Evolutionary conservation across 2,329 filamentous ascomycete species (phyloP).

Genomic region (Ustilaginoidea virens): DNA sequence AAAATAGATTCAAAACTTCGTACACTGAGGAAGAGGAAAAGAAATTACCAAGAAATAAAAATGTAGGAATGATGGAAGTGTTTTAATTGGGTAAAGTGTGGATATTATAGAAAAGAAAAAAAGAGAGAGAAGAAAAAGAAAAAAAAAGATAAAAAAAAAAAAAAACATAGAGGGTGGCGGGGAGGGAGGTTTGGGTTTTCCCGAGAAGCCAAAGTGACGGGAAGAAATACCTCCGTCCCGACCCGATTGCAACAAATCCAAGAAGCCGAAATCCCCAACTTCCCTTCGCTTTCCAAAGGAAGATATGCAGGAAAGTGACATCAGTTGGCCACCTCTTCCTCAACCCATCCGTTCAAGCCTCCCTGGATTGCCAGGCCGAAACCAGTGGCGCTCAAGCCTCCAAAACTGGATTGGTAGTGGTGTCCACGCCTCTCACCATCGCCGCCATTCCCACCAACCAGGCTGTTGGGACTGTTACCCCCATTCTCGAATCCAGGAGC

Average conservation of each 20-base stretch:
- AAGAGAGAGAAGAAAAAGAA: conserved; percentile 6
- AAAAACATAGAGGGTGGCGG: conserved; percentile 11
- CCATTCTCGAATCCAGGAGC: conserved; percentile 49
- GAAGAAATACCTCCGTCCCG: too few relatives aligned
- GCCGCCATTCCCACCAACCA: conserved; percentile 26
- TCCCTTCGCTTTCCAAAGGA: too few relatives aligned
- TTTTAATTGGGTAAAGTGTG: neutral
- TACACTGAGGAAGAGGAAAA: conserved; percentile 14
- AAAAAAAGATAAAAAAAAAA: conserved; percentile 9
- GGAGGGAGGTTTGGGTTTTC: conserved; percentile 8
- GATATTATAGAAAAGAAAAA: conserved; percentile 2
- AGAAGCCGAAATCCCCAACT: too few relatives aligned
- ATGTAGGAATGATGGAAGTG: too few relatives aligned
- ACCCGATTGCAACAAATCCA: too few relatives aligned
- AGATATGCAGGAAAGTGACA: conserved; percentile 24
- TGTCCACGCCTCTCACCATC: conserved; percentile 46
- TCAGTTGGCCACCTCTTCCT: conserved; percentile 49
- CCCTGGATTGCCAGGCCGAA: conserved; percentile 49
- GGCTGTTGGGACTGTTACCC: conserved; percentile 33
- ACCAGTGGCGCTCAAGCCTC: conserved; percentile 39
- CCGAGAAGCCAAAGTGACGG: too few relatives aligned
- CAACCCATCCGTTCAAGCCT: conserved; percentile 51
- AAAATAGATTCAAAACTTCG: conserved; percentile 12
- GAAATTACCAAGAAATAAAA: conserved; percentile 15
- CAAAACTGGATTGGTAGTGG: conserved; percentile 49